Base-by-base conservation (phyloP, 2,329 filamentous ascomycete genomes). In the Penicillium thymicola region DNA sequence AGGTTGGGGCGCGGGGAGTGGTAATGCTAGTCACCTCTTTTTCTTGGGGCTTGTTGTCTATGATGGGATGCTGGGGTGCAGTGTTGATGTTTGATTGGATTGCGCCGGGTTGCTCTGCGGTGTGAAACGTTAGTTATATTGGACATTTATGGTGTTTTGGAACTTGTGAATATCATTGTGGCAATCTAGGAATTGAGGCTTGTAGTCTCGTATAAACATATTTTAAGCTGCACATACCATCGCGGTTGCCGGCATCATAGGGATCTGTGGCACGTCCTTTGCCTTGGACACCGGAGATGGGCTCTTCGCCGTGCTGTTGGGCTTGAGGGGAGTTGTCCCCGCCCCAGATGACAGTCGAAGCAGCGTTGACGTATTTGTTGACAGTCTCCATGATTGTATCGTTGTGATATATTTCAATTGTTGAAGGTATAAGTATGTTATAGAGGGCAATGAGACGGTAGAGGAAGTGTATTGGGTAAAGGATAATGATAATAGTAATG, bases 201-300 rank as follows among this genome's bases (percentile, higher is more conserved):
- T 16, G 38, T n/a, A n/a, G n/a, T n/a, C n/a, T n/a, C n/a, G n/a
- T 23, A 5, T 41, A 23, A 41, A 41, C 2, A 36, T 37, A 14
- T 8, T 18, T 18, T 6, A 8, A 2, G 11, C 13, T 36, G 40
- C 43, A 61, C 76, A 64, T 72, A 85, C 79, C 82, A 78, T 84
- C 81, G n/a, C 83, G 75, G 71, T 94, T 94, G 47, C 90, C 90
- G 56, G 85, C 85, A 69, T 94, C 90, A 66, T 86, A 95, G 0
- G 90, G 90, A 71, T 93, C 87, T 13, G 83, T 84, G 42, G 79
- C 80, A 25, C 81, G 81, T 5, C 89, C 88, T 69, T 87, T 78
- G 38, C 90, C 90, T 55, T 81, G 77, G 50, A 84, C 77, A 23
- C 90, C 90, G 21, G 89, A 88, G 43, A 92, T 72, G 18, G 90